These are phyloP conservation scores for Termitomyces sp. DNA, from an alignment of 768 basidiomycete species.

Conservation along the genomic window DNA sequence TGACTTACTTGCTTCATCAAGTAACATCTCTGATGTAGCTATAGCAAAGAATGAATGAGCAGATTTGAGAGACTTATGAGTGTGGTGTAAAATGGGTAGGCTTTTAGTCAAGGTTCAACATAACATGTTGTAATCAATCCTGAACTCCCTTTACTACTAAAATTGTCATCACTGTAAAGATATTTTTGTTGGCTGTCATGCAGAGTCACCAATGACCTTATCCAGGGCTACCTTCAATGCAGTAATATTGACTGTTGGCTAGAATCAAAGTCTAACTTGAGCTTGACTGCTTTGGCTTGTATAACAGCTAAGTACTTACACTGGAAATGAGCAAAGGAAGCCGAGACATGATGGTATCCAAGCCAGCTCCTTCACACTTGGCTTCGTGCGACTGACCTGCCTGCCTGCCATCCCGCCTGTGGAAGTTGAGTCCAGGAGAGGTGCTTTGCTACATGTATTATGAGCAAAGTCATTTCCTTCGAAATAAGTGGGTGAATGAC, in stretches of 20 bases:
- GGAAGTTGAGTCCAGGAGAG: conserved; percentile 5
- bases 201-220: neutral
- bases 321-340: neutral
- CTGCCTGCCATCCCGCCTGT: neutral
- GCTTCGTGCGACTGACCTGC: neutral
- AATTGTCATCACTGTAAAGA: neutral
- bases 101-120: too few relatives aligned
- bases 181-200: neutral
- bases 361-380: conserved; percentile 6
- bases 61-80: too few relatives aligned
- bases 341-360: conserved; percentile 6
- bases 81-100: too few relatives aligned
- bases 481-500: neutral
- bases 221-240: neutral
- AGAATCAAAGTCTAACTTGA: neutral
- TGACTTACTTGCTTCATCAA: too few relatives aligned
- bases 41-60: too few relatives aligned
- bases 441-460: neutral
- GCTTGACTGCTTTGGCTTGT: neutral
- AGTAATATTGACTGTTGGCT: conserved; percentile 1
- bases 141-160: neutral
- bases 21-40: too few relatives aligned
- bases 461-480: neutral
- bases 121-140: neutral
- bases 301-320: neutral